These are phyloP conservation scores for Clonostachys rosea DNA, from an alignment of 2,329 filamentous ascomycete genomes.

Conservation along the genomic window DNA sequence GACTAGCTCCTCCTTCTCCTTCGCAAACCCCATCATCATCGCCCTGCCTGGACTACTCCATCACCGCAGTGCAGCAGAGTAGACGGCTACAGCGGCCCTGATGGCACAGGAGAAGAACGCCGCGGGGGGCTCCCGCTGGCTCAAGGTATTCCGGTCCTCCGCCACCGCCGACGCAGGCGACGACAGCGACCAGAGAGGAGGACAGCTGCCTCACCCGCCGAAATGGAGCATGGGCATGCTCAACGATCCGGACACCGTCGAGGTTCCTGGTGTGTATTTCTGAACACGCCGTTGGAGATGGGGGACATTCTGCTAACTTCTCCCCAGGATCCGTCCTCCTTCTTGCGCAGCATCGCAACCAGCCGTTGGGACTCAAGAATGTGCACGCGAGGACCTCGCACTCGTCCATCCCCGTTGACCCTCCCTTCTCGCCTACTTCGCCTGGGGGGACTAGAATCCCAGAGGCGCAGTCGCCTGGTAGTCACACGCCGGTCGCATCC, in stretches of 20 bases:
- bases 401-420: slow-evolving; percentile 46
- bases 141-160: neutral
- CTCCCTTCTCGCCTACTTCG: slow-evolving; percentile 19
- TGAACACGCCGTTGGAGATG: neutral
- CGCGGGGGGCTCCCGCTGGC: no score
- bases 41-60: no score
- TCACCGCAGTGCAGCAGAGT: no score
- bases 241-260: slow-evolving; percentile 74
- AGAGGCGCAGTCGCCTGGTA: slow-evolving; percentile 2
- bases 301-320: slow-evolving; percentile 1
- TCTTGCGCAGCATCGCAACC: slow-evolving; percentile 49
- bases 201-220: slow-evolving; percentile 14
- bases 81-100: no score
- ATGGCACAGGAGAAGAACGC: no score
- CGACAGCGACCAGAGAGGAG: neutral
- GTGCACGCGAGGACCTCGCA: slow-evolving; percentile 52
- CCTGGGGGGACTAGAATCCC: slow-evolving; percentile 11
- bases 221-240: slow-evolving; percentile 73
- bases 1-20: no score
- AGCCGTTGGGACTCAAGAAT: slow-evolving; percentile 54
- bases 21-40: no score
- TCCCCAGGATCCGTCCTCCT: slow-evolving; percentile 52
- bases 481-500: neutral
- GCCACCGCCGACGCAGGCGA: neutral
- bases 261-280: slow-evolving; percentile 69